Percentiles rank a stretch among this genome's conserved stretches.
phyloP scores from a whole-genome alignment of 495 filamentous ascomycete genomes.

The Penicillium ucsense region DNA sequence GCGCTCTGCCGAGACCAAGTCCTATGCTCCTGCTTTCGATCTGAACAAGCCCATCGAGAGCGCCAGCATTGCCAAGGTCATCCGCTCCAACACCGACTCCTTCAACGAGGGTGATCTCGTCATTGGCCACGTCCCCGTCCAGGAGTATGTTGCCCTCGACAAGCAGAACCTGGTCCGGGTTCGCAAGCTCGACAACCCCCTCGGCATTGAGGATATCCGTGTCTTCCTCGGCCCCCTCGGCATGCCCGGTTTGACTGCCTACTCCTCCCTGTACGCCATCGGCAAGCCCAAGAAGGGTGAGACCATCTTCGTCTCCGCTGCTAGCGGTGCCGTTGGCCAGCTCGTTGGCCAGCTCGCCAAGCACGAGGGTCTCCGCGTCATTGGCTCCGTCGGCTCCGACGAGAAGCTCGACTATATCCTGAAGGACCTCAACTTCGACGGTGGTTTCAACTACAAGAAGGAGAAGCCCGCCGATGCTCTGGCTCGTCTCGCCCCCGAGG shows the following conservation, averaged over 20 bases:
- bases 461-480: conserved; percentile 62
- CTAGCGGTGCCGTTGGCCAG: conserved; percentile 76
- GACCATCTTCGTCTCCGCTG: conserved; percentile 77
- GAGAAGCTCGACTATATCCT: conserved; percentile 60
- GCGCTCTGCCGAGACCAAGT: conserved; percentile 42
- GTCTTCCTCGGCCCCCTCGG: conserved; percentile 64
- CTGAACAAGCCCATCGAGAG: conserved; percentile 51
- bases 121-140: conserved; percentile 46
- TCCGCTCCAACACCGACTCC: conserved; percentile 51
- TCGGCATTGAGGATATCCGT: conserved; percentile 36
- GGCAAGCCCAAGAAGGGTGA: conserved; percentile 80
- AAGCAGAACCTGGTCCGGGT: conserved; percentile 23
- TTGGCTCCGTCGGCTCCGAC: conserved; percentile 64
- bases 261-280: conserved; percentile 71
- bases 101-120: conserved; percentile 61
- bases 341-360: conserved; percentile 80
- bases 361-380: conserved; percentile 75
- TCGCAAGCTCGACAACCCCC: conserved; percentile 32
- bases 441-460: conserved; percentile 70
- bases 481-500: conserved; percentile 63
- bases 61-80: conserved; percentile 47
- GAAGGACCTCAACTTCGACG: conserved; percentile 58
- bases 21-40: conserved; percentile 50
- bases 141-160: conserved; percentile 45
- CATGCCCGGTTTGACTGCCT: conserved; percentile 84